Evolutionary conservation across 257 asterid species (phyloP).

Genomic region (Solanum clarkiae): DNA sequence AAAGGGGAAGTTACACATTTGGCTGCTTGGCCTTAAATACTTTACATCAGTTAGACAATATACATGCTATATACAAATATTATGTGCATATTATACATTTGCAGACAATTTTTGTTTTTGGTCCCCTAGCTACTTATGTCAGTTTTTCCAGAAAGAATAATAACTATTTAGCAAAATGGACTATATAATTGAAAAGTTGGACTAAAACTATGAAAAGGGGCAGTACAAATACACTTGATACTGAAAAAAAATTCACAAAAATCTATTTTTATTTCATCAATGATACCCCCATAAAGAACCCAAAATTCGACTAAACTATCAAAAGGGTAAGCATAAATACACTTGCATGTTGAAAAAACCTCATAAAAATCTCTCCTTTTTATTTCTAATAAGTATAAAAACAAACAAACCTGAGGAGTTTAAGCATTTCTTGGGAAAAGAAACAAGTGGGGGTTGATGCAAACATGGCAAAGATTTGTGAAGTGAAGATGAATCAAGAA

Average conservation of each 20-base stretch:
- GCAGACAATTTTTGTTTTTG: not conserved
- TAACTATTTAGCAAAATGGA: not conserved
- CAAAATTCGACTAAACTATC: not conserved
- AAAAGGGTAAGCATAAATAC: not conserved
- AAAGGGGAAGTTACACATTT: not conserved
- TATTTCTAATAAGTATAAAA: not conserved
- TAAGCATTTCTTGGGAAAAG: conserved; percentile 9
- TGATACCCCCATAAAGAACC: not conserved
- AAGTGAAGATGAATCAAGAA: conserved; percentile 13
- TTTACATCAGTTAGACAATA: not conserved
- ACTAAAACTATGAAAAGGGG: not conserved
- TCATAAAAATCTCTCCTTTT: not conserved
- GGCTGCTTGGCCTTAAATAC: not conserved
- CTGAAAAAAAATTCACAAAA: not conserved
- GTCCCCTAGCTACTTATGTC: not conserved
- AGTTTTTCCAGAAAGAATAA: not conserved
- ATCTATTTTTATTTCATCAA: not conserved
- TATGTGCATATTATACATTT: not conserved
- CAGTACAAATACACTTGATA: not conserved
- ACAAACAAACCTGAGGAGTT: conserved; percentile 19
- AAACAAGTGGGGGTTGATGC: conserved; percentile 4
- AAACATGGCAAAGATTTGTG: conserved; percentile 1
- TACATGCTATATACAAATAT: not conserved
- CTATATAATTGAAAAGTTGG: not conserved
- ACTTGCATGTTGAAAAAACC: not conserved